Evolutionary conservation across 371 early-diverging fungal species (phyloP).

Genomic region (Nematocida ironsii): DNA sequence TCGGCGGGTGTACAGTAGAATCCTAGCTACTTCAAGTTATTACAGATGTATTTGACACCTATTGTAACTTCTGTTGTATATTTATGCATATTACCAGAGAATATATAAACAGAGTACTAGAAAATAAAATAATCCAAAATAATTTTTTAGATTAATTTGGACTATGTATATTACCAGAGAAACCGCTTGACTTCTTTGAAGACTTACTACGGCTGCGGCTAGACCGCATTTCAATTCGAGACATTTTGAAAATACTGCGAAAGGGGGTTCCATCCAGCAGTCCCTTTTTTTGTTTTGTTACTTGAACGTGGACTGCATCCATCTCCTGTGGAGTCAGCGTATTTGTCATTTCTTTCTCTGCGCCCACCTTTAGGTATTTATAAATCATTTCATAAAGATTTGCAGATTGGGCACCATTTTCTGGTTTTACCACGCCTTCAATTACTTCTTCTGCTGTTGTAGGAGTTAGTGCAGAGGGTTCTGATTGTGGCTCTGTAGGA

Average conservation of each 20-base stretch:
- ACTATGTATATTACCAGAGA: too few species aligned
- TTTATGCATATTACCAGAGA: too few species aligned
- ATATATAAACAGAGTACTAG: too few species aligned
- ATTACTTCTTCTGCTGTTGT: constrained; percentile 6
- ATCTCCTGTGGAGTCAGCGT: constrained; percentile 44
- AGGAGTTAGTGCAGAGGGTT: not conserved
- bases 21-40: too few species aligned
- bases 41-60: too few species aligned
- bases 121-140: too few species aligned
- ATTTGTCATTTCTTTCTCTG: constrained; percentile 31
- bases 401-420: not conserved
- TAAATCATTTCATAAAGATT: constrained; percentile 56
- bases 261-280: not conserved
- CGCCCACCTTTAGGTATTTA: constrained; percentile 23
- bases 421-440: not conserved
- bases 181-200: not conserved
- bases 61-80: too few species aligned
- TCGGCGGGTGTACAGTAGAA: too few species aligned
- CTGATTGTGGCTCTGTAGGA: not conserved
- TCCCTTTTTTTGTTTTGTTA: constrained; percentile 38
- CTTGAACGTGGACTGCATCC: constrained; percentile 41
- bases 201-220: not conserved
- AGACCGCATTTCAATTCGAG: constrained; percentile 28
- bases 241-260: constrained; percentile 41
- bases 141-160: too few species aligned